Percentiles rank a stretch among this genome's conserved stretches.
phyloP scores from a whole-genome alignment of 106 monocot genomes.

The Cymbidium sinense region DNA sequence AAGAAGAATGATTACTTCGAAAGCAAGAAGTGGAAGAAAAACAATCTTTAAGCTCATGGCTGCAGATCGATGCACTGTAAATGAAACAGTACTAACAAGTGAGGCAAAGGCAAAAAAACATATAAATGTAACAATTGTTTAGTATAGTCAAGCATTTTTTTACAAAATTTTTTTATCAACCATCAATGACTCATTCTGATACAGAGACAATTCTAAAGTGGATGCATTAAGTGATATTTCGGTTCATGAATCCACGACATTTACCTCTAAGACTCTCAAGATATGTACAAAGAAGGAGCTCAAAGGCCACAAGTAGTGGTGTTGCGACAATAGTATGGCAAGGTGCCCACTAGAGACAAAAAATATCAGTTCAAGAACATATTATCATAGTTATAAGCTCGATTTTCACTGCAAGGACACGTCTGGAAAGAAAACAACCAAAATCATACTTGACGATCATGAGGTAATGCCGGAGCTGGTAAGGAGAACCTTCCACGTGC shows the following conservation, averaged over 20 bases:
- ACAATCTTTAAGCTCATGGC: conserved; percentile 87
- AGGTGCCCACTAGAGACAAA: conserved; percentile 72
- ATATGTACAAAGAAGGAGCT: conserved; percentile 90
- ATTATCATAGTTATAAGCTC: neutral
- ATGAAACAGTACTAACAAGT: neutral
- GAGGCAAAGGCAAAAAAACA: neutral
- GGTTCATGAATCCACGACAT: neutral
- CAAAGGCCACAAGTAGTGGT: conserved; percentile 86
- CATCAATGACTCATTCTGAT: neutral
- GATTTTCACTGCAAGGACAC: neutral
- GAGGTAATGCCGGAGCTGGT: conserved; percentile 91
- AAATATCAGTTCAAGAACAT: neutral
- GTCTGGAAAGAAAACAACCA: neutral
- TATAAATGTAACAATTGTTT: neutral
- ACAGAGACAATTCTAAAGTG: neutral
- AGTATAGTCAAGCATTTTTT: neutral
- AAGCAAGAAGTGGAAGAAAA: conserved; percentile 83
- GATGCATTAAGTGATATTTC: neutral
- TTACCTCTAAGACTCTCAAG: conserved; percentile 68
- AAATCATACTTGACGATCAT: conserved; percentile 82
- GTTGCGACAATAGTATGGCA: conserved; percentile 87
- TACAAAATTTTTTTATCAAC: neutral
- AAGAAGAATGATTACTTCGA: conserved; percentile 76
- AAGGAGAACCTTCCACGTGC: conserved; percentile 90
- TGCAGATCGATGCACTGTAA: conserved; percentile 37